A percentile compares a stretch with the other conserved stretches of the same genome.
These are phyloP conservation scores for Phytophthora uliginosa DNA, from an alignment of 352 stramenopile species.

Conservation along the genomic window DNA sequence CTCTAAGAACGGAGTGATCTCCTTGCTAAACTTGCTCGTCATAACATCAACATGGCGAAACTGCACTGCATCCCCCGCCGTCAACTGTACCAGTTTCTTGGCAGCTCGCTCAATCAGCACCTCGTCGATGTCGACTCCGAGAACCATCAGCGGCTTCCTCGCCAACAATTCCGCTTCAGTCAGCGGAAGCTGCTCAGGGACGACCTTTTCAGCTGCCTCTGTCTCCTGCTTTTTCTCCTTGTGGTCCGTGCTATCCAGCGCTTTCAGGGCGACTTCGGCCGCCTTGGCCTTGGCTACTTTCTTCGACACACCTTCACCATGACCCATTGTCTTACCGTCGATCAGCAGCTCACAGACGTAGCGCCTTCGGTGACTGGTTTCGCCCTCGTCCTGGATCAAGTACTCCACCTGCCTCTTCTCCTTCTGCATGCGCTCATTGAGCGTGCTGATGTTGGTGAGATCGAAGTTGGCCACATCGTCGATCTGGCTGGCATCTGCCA, in stretches of 20 bases:
- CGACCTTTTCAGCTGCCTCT: slow-evolving; percentile 5
- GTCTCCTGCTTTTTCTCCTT: slow-evolving; percentile 24
- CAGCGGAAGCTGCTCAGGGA: slow-evolving; percentile 30
- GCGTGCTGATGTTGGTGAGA: slow-evolving; percentile 58
- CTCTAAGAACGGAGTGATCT: slow-evolving; percentile 55
- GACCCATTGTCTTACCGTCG: slow-evolving; percentile 55
- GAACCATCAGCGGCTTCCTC: slow-evolving; percentile 58
- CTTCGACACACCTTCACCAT: slow-evolving; percentile 79
- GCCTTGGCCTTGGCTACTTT: slow-evolving; percentile 87
- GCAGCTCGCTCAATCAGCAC: slow-evolving; percentile 68
- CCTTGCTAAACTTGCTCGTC: slow-evolving; percentile 50
- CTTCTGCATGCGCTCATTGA: slow-evolving; percentile 81
- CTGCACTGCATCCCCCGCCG: slow-evolving; percentile 46
- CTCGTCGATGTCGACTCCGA: slow-evolving; percentile 82
- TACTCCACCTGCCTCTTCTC: slow-evolving; percentile 73
- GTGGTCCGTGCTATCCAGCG: slow-evolving; percentile 18
- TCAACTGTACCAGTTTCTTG: slow-evolving; percentile 47
- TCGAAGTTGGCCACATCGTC: slow-evolving; percentile 64
- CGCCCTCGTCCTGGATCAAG: slow-evolving; percentile 61
- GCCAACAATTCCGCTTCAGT: slow-evolving; percentile 33
- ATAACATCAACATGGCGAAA: slow-evolving; percentile 76
- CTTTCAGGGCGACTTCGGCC: slow-evolving; percentile 51
- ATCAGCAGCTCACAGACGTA: slow-evolving; percentile 74
- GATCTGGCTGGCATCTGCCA: slow-evolving; percentile 17
- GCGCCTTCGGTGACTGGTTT: slow-evolving; percentile 64